Base-by-base conservation (phyloP, 495 filamentous ascomycete species). In the Cudoniella acicularis region DNA sequence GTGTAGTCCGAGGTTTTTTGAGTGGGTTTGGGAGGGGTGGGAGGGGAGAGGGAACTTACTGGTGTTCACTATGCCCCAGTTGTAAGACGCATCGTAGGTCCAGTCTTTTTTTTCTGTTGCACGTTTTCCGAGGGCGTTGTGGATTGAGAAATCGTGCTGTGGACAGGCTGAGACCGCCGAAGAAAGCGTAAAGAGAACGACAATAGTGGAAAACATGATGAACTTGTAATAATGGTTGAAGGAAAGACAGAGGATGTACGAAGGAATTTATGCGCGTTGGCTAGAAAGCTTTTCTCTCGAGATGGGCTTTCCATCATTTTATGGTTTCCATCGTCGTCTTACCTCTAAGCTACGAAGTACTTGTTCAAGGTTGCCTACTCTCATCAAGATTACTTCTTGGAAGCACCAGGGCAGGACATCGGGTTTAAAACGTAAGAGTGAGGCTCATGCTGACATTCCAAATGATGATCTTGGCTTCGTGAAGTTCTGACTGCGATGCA, bases 81-180 rank as follows among this genome's bases (percentile, higher is more conserved):
- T 63, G 23, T 63, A 56, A 2, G 61, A 59, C 3, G 55, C 56
- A 30, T 63, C 61, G 41, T 63, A 63, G 9, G 49, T 23, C 61
- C 61, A 63, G 47, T 62, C 60, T 40, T 49, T 40, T 8, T 13
- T 49, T 1, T 30, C 61, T 20, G 21, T 42, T 9, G 56, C 55
- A 27, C 55, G 42, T 18, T 52, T 51, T 9, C 47, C 22, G 20
- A 59, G 54, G 11, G 6, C 22, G 26, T 49, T 23, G 2, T 42
- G 51, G 4, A 13, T 16, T n/a, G 42, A 49, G 17, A 45, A 36
- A 24, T 52, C 52, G 46, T 64, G 57, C 17, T 61, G 30, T 25
- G 62, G 52, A 53, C 57, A 64, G 18, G 52, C 58, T 36, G 13
- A 13, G 9, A 56, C 20, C 8, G 50, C 49, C 3, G 30, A 27